phyloP scores from a whole-genome alignment of 2,329 filamentous ascomycete species.

The Xylaria sp. region DNA sequence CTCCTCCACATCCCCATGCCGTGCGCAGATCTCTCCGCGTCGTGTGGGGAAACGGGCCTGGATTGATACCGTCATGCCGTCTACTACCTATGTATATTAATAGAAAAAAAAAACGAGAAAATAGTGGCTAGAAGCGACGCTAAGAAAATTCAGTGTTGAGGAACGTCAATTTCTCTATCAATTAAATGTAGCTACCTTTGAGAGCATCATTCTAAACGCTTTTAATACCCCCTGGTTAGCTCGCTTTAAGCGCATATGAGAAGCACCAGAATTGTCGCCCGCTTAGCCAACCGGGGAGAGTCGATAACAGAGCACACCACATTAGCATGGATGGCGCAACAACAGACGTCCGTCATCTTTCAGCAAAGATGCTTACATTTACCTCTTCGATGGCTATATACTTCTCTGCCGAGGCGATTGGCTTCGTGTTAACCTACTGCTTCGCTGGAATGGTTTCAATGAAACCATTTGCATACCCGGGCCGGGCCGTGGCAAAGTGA shows the following conservation, averaged over 20 bases:
- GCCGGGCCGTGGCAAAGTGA: neutral
- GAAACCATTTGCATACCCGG: neutral
- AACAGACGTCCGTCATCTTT: conserved; percentile 17
- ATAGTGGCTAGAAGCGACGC: too few species aligned
- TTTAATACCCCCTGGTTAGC: neutral
- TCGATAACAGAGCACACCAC: conserved; percentile 12
- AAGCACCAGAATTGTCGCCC: neutral
- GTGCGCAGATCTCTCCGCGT: conserved; percentile 7
- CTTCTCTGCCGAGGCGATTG: too few species aligned
- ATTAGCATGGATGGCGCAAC: conserved; percentile 32
- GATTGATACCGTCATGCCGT: neutral
- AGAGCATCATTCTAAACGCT: neutral
- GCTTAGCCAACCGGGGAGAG: conserved; percentile 8
- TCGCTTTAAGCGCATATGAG: neutral
- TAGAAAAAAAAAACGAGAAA: neutral
- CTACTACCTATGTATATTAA: neutral
- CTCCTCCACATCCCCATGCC: neutral
- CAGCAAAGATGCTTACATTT: neutral
- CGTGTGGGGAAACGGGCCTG: conserved; percentile 1
- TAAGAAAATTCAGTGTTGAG: neutral
- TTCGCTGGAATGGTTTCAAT: neutral
- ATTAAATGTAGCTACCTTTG: neutral
- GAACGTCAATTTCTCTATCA: neutral
- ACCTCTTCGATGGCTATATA: neutral
- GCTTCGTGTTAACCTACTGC: neutral